These are phyloP conservation scores for Colletotrichum chrysophilum DNA, from an alignment of 2,329 filamentous ascomycete species.

Conservation along the genomic window DNA sequence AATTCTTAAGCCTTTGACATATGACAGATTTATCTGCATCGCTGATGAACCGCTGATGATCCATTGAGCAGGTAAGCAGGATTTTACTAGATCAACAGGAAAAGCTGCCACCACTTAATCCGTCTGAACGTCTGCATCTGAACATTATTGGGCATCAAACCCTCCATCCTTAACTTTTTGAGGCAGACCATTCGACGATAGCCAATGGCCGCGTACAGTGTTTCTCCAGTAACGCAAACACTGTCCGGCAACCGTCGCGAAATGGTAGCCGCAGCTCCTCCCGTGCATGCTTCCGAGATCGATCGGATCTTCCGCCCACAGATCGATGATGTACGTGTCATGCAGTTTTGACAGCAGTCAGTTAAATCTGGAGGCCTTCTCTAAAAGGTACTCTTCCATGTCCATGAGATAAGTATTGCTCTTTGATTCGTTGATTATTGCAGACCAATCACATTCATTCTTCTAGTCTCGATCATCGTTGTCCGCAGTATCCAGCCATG, in stretches of 20 bases:
- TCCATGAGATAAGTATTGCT: background rate
- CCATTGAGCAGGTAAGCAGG: no score
- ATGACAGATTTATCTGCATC: no score
- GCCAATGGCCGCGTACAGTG: background rate
- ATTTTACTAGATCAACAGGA: no score
- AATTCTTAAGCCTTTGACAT: no score
- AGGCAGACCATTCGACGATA: background rate
- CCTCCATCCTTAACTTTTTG: background rate
- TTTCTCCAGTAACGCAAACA: background rate
- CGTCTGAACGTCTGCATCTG: background rate
- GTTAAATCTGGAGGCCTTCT: background rate
- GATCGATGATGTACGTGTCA: background rate
- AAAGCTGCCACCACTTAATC: background rate
- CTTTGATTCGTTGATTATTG: background rate
- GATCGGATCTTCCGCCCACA: background rate
- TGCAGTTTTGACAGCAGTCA: background rate
- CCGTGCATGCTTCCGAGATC: background rate
- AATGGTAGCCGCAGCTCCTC: background rate
- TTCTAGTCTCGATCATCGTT: background rate
- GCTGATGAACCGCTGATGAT: no score
- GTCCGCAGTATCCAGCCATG: background rate
- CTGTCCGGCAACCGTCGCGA: background rate
- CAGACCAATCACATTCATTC: background rate
- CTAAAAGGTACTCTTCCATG: background rate
- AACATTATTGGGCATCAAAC: background rate